phyloP scores from a whole-genome alignment of 2,329 filamentous ascomycete species.

The Xylaria polymorpha region DNA sequence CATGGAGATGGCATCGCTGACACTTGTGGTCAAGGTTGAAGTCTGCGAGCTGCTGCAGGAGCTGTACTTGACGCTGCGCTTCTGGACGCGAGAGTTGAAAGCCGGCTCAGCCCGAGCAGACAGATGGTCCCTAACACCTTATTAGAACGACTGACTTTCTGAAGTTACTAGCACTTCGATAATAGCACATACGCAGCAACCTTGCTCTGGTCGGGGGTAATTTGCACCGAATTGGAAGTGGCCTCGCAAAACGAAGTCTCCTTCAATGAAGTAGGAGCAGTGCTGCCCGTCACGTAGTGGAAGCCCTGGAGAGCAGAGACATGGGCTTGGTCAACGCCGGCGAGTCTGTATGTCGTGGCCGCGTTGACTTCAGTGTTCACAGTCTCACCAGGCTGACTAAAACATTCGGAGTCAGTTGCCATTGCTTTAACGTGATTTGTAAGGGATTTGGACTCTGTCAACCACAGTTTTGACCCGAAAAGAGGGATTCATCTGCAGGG shows the following conservation, averaged over 20 bases:
- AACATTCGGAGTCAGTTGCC: neutral
- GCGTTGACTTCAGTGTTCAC: slow-evolving; percentile 36
- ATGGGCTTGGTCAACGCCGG: slow-evolving; percentile 31
- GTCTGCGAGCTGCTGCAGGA: slow-evolving; percentile 36
- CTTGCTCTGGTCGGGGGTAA: slow-evolving; percentile 36
- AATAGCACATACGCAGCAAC: slow-evolving; percentile 34
- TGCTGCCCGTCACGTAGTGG: slow-evolving; percentile 38
- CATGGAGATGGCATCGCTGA: slow-evolving; percentile 38
- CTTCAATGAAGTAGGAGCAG: slow-evolving; percentile 35
- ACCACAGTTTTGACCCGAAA: too few species aligned
- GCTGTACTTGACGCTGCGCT: slow-evolving; percentile 38
- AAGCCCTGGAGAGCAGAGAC: slow-evolving; percentile 40
- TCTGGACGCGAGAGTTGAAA: slow-evolving; percentile 40
- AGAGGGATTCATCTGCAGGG: too few species aligned
- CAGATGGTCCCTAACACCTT: slow-evolving; percentile 32
- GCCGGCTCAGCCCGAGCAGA: slow-evolving; percentile 26
- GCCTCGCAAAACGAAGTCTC: slow-evolving; percentile 36
- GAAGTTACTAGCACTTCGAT: neutral
- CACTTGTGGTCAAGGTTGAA: slow-evolving; percentile 29
- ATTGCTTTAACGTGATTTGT: neutral
- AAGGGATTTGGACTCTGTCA: neutral
- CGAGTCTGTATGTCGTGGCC: slow-evolving; percentile 38
- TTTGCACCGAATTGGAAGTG: slow-evolving; percentile 36
- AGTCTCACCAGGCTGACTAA: slow-evolving; percentile 38
- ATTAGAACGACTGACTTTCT: slow-evolving; percentile 17